Evolutionary conservation across 1,284 basidiomycete genomes (phyloP).

Genomic region (Kwoniella shivajii): DNA sequence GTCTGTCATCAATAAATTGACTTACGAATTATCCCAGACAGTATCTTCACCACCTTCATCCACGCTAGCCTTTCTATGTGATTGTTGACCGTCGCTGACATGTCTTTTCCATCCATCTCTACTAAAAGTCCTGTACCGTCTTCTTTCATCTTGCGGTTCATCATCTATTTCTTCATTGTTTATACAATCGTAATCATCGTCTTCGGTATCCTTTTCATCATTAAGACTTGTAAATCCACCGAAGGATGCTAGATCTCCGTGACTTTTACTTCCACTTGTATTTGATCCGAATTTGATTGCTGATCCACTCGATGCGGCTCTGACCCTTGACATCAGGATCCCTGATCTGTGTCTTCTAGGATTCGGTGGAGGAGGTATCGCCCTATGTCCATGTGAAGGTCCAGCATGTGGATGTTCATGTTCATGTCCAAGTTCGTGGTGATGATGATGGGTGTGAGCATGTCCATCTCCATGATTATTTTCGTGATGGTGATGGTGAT

Average conservation of each 20-base stretch:
- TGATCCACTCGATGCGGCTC: slow-evolving; percentile 34
- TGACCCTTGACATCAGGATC: slow-evolving; percentile 39
- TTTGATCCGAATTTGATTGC: slow-evolving; percentile 15
- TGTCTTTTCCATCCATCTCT: slow-evolving; percentile 28
- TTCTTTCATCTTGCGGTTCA: slow-evolving; percentile 11
- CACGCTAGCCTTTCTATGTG: slow-evolving; percentile 14
- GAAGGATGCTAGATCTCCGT: slow-evolving; percentile 35
- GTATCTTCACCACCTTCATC: slow-evolving; percentile 29
- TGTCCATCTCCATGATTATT: neutral
- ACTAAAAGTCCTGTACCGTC: slow-evolving; percentile 4
- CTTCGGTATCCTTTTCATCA: slow-evolving; percentile 5
- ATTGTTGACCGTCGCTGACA: slow-evolving; percentile 34
- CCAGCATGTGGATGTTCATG: slow-evolving; percentile 13
- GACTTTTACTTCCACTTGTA: slow-evolving; percentile 38
- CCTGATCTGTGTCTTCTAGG: slow-evolving; percentile 45
- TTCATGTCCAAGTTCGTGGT: neutral
- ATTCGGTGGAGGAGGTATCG: slow-evolving; percentile 46
- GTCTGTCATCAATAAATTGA: too few relatives aligned
- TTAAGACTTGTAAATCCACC: slow-evolving; percentile 10
- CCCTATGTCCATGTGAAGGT: slow-evolving; percentile 22
- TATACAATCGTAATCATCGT: slow-evolving; percentile 12
- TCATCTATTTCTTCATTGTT: slow-evolving; percentile 18
- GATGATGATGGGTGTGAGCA: neutral
- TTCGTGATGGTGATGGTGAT: neutral
- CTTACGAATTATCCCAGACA: slow-evolving; percentile 50